phyloP scores from a whole-genome alignment of 2,329 filamentous ascomycete species.

The Onygenales sp. region DNA sequence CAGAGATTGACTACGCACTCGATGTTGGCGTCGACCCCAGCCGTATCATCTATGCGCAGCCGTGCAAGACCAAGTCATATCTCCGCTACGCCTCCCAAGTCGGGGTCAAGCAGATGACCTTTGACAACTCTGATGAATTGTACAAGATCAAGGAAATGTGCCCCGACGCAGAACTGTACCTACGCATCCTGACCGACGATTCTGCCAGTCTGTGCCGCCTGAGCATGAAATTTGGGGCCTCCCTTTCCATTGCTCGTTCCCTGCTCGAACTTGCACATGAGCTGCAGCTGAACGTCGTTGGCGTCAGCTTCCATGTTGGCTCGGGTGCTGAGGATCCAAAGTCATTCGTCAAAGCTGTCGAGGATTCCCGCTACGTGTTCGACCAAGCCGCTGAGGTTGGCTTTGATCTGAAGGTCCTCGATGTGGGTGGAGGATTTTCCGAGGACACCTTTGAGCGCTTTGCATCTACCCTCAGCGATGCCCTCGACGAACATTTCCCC shows the following conservation, averaged over 20 bases:
- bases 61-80: constrained; percentile 99
- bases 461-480: constrained; percentile 66
- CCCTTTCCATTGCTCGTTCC: constrained; percentile 67
- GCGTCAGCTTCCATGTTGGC: constrained; percentile 95
- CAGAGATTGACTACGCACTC: constrained; percentile 88
- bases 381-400: constrained; percentile 70
- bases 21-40: constrained; percentile 71
- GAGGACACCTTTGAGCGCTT: constrained; percentile 87
- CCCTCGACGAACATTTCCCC: constrained; percentile 83
- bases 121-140: constrained; percentile 95
- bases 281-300: constrained; percentile 80
- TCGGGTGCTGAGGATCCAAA: constrained; percentile 91
- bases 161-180: constrained; percentile 79
- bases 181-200: constrained; percentile 94
- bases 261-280: constrained; percentile 72
- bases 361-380: constrained; percentile 81
- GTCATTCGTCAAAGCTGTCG: constrained; percentile 82
- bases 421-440: constrained; percentile 89
- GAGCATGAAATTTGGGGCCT: constrained; percentile 94
- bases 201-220: constrained; percentile 87
- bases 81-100: constrained; percentile 77
- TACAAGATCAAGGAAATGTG: constrained; percentile 94
- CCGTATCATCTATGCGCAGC: constrained; percentile 97
- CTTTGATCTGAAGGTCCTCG: constrained; percentile 74
- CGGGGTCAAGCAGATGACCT: constrained; percentile 96